phyloP scores from a whole-genome alignment of 2,329 filamentous ascomycete genomes.

The Ophiostoma populinum region DNA sequence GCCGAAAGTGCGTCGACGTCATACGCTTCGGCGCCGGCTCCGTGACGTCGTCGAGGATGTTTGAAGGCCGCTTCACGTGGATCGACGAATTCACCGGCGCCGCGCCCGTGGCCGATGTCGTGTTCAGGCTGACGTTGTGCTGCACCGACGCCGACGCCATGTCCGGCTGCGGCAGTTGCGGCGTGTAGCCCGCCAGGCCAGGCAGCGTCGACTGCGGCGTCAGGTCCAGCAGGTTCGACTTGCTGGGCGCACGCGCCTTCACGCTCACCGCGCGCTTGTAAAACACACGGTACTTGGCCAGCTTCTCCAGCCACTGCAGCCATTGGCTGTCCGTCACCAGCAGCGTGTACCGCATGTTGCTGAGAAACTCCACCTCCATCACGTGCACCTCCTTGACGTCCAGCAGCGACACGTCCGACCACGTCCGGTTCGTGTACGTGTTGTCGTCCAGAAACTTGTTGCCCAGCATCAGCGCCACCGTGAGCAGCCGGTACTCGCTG shows the following conservation, averaged over 20 bases:
- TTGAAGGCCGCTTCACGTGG: slow-evolving; percentile 29
- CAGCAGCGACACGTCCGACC: slow-evolving; percentile 94
- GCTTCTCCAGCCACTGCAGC: slow-evolving; percentile 69
- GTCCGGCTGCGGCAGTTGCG: background rate
- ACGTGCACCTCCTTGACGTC: slow-evolving; percentile 90
- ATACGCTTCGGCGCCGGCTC: slow-evolving; percentile 38
- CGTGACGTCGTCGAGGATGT: slow-evolving; percentile 27
- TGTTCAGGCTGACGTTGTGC: background rate
- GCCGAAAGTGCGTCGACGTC: slow-evolving; percentile 7
- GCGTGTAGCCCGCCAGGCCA: too few relatives aligned
- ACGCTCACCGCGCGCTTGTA: slow-evolving; percentile 49
- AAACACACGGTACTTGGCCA: slow-evolving; percentile 69
- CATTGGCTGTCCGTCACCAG: slow-evolving; percentile 76
- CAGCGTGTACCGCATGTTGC: slow-evolving; percentile 92
- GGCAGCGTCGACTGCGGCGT: too few relatives aligned
- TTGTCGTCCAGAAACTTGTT: slow-evolving; percentile 99
- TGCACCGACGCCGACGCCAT: too few relatives aligned
- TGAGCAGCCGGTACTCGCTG: slow-evolving; percentile 83
- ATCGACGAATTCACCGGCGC: too few relatives aligned
- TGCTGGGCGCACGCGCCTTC: too few relatives aligned
- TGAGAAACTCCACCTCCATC: slow-evolving; percentile 99
- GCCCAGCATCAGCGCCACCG: slow-evolving; percentile 89
- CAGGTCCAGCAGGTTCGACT: too few relatives aligned
- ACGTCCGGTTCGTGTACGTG: slow-evolving; percentile 98
- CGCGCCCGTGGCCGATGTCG: background rate